phyloP scores from a whole-genome alignment of 257 asterid genomes.

The Solanum chiquidenum region DNA sequence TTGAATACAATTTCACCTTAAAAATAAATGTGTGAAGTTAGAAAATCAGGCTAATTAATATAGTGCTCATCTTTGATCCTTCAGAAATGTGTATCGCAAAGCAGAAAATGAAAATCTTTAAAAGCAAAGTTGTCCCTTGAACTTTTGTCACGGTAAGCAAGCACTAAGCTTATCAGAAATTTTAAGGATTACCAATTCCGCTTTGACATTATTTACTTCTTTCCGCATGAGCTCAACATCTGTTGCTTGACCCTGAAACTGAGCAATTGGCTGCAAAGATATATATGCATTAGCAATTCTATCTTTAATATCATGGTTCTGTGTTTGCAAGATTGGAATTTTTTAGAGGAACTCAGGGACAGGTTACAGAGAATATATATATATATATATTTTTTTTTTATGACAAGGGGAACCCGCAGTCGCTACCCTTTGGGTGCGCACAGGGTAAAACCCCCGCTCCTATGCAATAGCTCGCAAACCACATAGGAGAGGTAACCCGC shows the following conservation, averaged over 20 bases:
- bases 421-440: neutral
- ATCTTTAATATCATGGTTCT: neutral
- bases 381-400: too few species aligned
- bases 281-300: neutral
- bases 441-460: neutral
- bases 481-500: neutral
- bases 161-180: constrained; percentile 1
- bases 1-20: constrained; percentile 75
- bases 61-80: neutral
- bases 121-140: neutral
- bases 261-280: constrained; percentile 70
- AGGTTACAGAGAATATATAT: neutral
- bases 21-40: constrained; percentile 7
- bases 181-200: constrained; percentile 49
- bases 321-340: neutral
- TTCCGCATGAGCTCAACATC: constrained; percentile 84
- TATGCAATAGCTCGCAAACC: neutral
- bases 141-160: neutral
- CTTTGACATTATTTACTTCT: constrained; percentile 71
- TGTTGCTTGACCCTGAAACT: constrained; percentile 95
- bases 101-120: neutral
- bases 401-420: neutral
- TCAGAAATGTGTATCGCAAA: neutral
- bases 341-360: neutral
- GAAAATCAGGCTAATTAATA: neutral